Base-by-base conservation (phyloP, 208 protist genomes). In the Acanthamoeba royreba region DNA sequence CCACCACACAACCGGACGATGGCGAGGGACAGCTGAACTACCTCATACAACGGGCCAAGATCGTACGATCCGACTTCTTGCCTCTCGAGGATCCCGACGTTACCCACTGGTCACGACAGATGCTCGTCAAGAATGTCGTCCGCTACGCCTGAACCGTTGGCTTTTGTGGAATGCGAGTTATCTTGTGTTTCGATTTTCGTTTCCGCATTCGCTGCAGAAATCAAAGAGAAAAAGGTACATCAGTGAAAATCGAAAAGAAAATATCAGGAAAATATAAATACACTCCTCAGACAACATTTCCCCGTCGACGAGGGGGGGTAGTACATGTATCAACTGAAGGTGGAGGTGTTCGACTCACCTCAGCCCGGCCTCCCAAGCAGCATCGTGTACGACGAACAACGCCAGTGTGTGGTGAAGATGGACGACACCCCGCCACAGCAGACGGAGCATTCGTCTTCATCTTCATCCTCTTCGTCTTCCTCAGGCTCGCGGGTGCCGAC, bases 41-140 rank as follows among this genome's bases (percentile, higher is more conserved):
- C 25, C 49, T 87, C 28, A 63, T 87, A 9, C 46, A 52, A n/a
- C 43, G 79, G 4, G 79, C 79, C 79, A 87, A 87, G 79, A 61
- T 87, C 35, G 79, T 87, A 33, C 40, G 79, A 42, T 35, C 43
- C 17, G 79, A 87, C 46, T 87, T 87, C 49, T 38, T 87, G 79
- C 69, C 69, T 2, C 69, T 79, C 38, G 69, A 79, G 38, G 79
- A 87, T 15, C 46, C 43, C 13, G 79, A 87, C 35, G 49, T 87
- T 28, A 87, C 79, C 7, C 79, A 87, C 49, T 87, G 79, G 79
- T 87, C 79, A 8, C 40, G 79, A 33, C 79, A 87, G 28, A 87
- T 63, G 79, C 7, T 87, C 45, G 79, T 87, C 53, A 87, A 87
- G 79, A 87, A 87, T 33, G 38, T 87, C n/a, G 79, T 87, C 22